Percentiles rank a stretch among this genome's conserved stretches.
Conservation (phyloP, 257 asterid genomes). For the Solanum raphanifolium region DNA sequence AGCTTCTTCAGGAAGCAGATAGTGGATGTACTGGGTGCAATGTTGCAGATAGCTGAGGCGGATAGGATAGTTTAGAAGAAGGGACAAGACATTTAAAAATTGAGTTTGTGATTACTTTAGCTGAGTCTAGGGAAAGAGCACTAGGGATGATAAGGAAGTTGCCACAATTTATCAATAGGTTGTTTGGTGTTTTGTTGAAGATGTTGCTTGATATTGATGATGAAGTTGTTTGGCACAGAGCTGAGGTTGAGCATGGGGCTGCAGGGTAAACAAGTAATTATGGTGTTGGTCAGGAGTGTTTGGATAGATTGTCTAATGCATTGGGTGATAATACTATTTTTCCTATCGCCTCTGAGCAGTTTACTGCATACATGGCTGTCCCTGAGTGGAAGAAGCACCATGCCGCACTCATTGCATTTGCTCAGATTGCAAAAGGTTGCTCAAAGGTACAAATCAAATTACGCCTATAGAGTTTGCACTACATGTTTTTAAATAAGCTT, state of each 20-base stretch:
- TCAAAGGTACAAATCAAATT: slow-evolving; percentile 44
- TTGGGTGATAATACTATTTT: slow-evolving; percentile 79
- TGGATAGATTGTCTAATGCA: slow-evolving; percentile 6
- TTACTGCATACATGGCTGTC: slow-evolving; percentile 56
- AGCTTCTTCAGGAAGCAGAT: slow-evolving; percentile 97
- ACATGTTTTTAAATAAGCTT: background rate
- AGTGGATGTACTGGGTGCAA: slow-evolving; percentile 36
- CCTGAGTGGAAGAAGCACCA: slow-evolving; percentile 90
- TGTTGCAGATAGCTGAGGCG: slow-evolving; percentile 74
- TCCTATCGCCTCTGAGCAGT: slow-evolving; percentile 78
- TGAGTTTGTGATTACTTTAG: slow-evolving; percentile 78
- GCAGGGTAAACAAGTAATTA: slow-evolving; percentile 81
- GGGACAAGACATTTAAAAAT: slow-evolving; percentile 78
- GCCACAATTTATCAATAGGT: slow-evolving; percentile 65
- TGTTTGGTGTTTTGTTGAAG: slow-evolving; percentile 62
- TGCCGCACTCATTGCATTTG: slow-evolving; percentile 80
- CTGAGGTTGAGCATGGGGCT: slow-evolving; percentile 66
- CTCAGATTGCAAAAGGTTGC: slow-evolving; percentile 89
- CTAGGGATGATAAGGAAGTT: slow-evolving; percentile 96
- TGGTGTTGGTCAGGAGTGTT: slow-evolving; percentile 30
- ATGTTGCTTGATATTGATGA: slow-evolving; percentile 81
- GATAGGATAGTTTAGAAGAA: slow-evolving; percentile 50
- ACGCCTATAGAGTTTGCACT: background rate
- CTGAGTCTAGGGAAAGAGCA: slow-evolving; percentile 79
- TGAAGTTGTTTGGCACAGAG: slow-evolving; percentile 85